phyloP scores from a whole-genome alignment of 345 rosid genomes.

The Microthlaspi erraticum region DNA sequence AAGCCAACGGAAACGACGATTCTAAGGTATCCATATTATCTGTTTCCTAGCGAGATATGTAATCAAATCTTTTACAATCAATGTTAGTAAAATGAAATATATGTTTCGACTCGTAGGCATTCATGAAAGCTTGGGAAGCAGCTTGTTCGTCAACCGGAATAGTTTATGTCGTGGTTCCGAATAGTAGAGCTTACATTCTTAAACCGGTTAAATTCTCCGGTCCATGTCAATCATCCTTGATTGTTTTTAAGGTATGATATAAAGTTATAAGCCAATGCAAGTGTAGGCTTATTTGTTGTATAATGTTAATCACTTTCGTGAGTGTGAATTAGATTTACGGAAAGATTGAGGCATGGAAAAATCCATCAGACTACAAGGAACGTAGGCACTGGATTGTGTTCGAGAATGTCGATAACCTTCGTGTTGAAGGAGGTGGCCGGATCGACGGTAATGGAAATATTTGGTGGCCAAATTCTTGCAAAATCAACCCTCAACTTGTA shows the following conservation, averaged over 20 bases:
- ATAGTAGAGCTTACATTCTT: slow-evolving; percentile 54
- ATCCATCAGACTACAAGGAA: slow-evolving; percentile 58
- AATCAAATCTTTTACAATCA: not conserved
- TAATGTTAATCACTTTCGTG: too few species aligned
- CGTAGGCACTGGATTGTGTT: slow-evolving; percentile 66
- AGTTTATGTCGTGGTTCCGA: slow-evolving; percentile 59
- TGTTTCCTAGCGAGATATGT: not conserved
- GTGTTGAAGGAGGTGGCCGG: slow-evolving; percentile 83
- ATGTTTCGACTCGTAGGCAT: slow-evolving; percentile 53
- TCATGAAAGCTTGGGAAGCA: slow-evolving; percentile 60
- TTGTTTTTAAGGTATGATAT: slow-evolving; percentile 61
- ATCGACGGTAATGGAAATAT: slow-evolving; percentile 79
- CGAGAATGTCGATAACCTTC: slow-evolving; percentile 54
- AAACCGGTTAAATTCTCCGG: slow-evolving; percentile 77
- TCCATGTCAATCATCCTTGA: slow-evolving; percentile 68
- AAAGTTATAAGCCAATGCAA: slow-evolving; percentile 10
- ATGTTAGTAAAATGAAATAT: slow-evolving; percentile 1
- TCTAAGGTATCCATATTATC: slow-evolving; percentile 49
- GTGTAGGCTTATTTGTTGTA: slow-evolving; percentile 6
- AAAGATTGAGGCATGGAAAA: slow-evolving; percentile 63
- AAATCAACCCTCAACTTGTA: slow-evolving; percentile 72
- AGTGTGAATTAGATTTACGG: slow-evolving; percentile 61
- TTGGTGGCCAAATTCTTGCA: slow-evolving; percentile 95
- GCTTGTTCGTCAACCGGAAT: slow-evolving; percentile 64
- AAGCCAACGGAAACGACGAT: slow-evolving; percentile 61